Conservation (phyloP, 164 flowering plant species). For the Annona squamosa region DNA sequence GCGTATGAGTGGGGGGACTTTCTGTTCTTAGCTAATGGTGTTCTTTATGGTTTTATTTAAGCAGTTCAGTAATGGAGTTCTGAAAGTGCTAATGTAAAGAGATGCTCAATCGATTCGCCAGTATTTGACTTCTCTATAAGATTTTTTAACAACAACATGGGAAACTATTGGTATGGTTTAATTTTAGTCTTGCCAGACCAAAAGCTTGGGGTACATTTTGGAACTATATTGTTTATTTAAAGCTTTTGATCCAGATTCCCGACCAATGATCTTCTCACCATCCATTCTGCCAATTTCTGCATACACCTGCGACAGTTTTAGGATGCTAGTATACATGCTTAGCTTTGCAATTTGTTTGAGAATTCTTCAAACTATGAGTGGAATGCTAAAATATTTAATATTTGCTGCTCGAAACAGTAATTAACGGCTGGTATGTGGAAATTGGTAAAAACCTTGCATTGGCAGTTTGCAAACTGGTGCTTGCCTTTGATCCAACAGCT, state of each 20-base stretch:
- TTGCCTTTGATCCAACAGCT: too few species aligned
- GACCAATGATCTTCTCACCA: not conserved
- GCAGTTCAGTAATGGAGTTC: too few species aligned
- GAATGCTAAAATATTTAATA: not conserved
- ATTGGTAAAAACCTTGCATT: too few species aligned
- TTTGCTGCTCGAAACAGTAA: not conserved
- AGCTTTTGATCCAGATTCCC: not conserved
- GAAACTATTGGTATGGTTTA: not conserved
- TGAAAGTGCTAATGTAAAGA: too few species aligned
- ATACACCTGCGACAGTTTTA: not conserved
- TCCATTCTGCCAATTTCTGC: not conserved
- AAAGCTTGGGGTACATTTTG: not conserved
- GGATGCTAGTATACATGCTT: not conserved
- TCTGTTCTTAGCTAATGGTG: too few species aligned
- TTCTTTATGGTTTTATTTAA: too few species aligned
- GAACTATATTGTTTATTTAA: not conserved
- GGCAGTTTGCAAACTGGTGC: too few species aligned
- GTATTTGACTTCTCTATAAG: too few species aligned
- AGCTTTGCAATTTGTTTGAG: not conserved
- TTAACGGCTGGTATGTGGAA: not conserved
- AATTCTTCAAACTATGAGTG: not conserved
- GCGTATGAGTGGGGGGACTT: too few species aligned
- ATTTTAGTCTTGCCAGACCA: too few species aligned
- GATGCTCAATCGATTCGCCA: too few species aligned
- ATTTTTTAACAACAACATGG: not conserved